Evolutionary conservation across 139 green algal species (phyloP), one percentile per base, ranked within the genome.

Genomic region (Chlorella sp.): DNA sequence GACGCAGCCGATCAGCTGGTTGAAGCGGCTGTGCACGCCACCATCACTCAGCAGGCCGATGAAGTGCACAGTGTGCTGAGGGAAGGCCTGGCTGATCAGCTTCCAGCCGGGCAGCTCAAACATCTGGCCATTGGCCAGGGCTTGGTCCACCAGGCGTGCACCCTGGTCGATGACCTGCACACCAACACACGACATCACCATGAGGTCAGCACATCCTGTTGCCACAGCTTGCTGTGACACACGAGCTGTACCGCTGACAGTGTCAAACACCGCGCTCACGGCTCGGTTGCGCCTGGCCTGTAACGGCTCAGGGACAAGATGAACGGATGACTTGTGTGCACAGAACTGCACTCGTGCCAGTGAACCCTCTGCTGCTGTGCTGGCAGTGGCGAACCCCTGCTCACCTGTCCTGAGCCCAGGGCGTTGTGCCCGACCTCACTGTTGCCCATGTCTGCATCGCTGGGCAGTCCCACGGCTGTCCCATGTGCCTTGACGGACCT

Each of bases 401-500:
- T n/a, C n/a, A n/a, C n/a, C 82, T 97, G 93, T 6, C 94, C 94
- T 3, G 91, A 88, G 4, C 94, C 94, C 49, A 98, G 84, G 17
- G 94, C 94, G 80, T 98, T 98, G 89, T 98, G 94, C 2, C 94
- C 94, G 0, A 96, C 92, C 68, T 91, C 76, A 51, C 49, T 87
- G 85, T 97, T 97, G 34, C 92, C 93, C 94, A 98, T 98, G 79
- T 98, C 94, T 6, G 83, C 88, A 63, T 97, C 89, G 32, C 68
- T 89, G 49, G 94, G 94, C 62, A 98, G 89, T 3, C 94, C 94
- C 26, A 98, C 94, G 0, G 93, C 93, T 1, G 77, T 92, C 34
- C 94, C 94, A 75, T 98, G 94, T 1, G 94, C 94, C 51, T 90
- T 82, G 17, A 98, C 78, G 10, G 78, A 83, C 29, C 91, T 33